phyloP scores from a whole-genome alignment of 2,329 filamentous ascomycete species.

The Trichoderma simmonsii region DNA sequence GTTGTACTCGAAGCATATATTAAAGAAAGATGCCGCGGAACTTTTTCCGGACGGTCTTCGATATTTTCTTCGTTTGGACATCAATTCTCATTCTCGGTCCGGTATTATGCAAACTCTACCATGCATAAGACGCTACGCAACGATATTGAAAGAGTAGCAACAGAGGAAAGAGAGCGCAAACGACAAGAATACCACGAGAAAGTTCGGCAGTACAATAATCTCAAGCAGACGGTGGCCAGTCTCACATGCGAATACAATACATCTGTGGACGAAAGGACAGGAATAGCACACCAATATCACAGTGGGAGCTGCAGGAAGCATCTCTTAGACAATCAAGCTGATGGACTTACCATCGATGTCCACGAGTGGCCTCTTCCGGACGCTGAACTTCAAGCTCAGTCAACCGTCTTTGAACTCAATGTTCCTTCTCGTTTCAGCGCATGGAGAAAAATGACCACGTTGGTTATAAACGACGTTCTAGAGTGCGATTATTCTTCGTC shows the following conservation, averaged over 20 bases:
- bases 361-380: constrained; percentile 56
- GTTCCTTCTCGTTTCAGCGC: constrained; percentile 31
- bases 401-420: constrained; percentile 52
- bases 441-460: background rate
- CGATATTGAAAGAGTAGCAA: background rate
- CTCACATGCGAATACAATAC: background rate
- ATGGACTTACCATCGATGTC: constrained; percentile 43
- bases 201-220: background rate
- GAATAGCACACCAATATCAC: background rate
- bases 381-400: constrained; percentile 30
- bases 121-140: background rate
- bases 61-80: background rate
- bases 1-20: background rate
- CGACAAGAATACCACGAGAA: background rate
- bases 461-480: background rate
- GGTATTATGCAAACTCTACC: background rate
- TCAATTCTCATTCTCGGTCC: background rate
- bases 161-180: background rate
- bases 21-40: background rate
- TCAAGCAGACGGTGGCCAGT: rapidly evolving
- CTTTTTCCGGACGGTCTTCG: background rate
- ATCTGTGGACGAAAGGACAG: background rate
- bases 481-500: background rate
- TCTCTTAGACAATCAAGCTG: constrained; percentile 20
- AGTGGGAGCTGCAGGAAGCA: background rate